Percentiles rank a stretch among this genome's conserved stretches.
Conservation (phyloP, 2,329 filamentous ascomycete genomes). For the Chrysosporium queenslandicum region DNA sequence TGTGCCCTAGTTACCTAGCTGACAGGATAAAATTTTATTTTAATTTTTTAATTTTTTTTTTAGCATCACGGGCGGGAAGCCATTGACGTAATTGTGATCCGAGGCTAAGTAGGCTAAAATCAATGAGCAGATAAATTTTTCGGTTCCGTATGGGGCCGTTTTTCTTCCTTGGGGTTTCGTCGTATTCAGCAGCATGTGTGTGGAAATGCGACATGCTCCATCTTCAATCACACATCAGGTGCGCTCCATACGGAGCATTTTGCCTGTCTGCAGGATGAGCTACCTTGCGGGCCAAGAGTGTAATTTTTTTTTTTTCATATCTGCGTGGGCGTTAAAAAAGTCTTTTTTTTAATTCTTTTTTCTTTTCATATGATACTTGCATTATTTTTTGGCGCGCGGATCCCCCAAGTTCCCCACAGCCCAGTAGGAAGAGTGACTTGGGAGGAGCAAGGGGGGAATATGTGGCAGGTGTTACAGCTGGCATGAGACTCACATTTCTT, state of each 20-base stretch:
- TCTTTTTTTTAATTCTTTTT: too few species aligned
- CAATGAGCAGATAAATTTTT: too few species aligned
- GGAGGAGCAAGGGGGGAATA: too few species aligned
- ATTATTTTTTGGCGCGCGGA: constrained; percentile 3
- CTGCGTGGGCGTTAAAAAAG: background rate
- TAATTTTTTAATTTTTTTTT: too few species aligned
- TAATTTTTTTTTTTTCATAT: too few species aligned
- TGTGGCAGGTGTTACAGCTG: too few species aligned
- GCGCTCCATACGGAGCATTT: background rate
- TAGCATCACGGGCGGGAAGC: background rate
- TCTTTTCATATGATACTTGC: background rate
- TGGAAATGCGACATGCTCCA: background rate
- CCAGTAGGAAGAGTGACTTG: background rate
- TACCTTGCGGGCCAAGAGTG: too few species aligned
- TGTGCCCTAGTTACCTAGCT: too few species aligned
- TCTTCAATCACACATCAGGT: background rate
- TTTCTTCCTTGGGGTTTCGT: background rate
- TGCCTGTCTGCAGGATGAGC: too few species aligned
- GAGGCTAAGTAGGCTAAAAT: too few species aligned
- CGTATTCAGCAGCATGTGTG: background rate
- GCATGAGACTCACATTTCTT: too few species aligned
- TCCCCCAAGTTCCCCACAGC: constrained; percentile 7
- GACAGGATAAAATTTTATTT: too few species aligned
- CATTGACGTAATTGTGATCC: background rate
- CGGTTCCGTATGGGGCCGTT: background rate